Conservation (phyloP, 2,329 filamentous ascomycete genomes). For the Penicillium sp. region DNA sequence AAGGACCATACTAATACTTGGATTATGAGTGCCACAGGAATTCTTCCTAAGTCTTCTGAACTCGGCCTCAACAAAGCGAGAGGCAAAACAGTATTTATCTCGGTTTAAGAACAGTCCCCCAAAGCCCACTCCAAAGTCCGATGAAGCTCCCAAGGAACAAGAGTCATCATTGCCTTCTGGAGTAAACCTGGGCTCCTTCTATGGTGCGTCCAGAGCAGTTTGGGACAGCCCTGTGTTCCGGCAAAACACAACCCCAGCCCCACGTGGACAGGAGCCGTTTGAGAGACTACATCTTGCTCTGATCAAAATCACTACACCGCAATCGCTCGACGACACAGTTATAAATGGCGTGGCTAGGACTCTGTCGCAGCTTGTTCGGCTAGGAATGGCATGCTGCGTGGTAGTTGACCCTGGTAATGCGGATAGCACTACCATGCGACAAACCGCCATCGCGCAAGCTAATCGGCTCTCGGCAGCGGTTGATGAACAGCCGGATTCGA, state of each 20-base stretch:
- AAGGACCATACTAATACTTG: background rate
- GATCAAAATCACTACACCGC: conserved; percentile 76
- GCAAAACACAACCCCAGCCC: conserved; percentile 49
- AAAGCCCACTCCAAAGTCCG: conserved; percentile 35
- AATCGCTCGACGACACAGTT: conserved; percentile 67
- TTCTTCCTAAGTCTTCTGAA: conserved; percentile 84
- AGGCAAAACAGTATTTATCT: conserved; percentile 87
- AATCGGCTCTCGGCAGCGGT: conserved; percentile 74
- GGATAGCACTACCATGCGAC: conserved; percentile 40
- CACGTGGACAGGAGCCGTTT: conserved; percentile 34
- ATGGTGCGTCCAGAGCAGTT: conserved; percentile 58
- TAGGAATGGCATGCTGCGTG: conserved; percentile 80
- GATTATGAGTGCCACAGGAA: conserved; percentile 54
- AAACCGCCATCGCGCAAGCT: conserved; percentile 61
- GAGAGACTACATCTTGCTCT: conserved; percentile 73
- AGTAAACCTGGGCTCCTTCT: conserved; percentile 63
- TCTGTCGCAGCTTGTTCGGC: conserved; percentile 74
- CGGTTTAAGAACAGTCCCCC: conserved; percentile 64
- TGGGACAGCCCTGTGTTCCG: conserved; percentile 62
- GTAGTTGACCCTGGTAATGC: conserved; percentile 70
- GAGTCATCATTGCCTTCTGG: conserved; percentile 38
- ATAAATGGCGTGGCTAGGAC: conserved; percentile 79
- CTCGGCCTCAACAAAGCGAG: conserved; percentile 86
- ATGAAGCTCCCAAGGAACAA: conserved; percentile 22
- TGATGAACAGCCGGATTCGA: conserved; percentile 66